Conservation (phyloP, 192 early-diverging fungal species). For the Oehlia diaphana region DNA sequence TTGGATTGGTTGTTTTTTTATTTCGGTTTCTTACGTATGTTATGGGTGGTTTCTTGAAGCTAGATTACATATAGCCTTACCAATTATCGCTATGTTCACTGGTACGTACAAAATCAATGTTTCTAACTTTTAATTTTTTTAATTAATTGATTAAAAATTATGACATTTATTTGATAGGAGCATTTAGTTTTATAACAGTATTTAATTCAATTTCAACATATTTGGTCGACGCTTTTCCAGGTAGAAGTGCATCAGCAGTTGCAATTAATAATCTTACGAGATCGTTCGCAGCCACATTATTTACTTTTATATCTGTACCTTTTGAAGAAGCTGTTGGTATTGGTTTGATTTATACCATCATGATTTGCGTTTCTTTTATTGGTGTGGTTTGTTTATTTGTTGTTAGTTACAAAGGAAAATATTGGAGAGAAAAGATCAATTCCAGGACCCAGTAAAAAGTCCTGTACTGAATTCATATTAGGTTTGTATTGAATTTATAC, state of each 20-base stretch:
- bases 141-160: neutral
- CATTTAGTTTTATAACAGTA: neutral
- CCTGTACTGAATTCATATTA: too few species aligned
- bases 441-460: too few species aligned
- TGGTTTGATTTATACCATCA: neutral
- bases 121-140: neutral
- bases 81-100: neutral
- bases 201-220: neutral
- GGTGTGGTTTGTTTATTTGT: neutral
- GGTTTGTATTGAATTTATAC: too few species aligned
- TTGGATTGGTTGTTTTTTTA: neutral
- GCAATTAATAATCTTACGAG: slow-evolving; percentile 12
- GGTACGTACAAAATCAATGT: neutral
- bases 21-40: neutral
- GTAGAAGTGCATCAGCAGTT: slow-evolving; percentile 1
- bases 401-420: neutral
- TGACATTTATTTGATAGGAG: neutral
- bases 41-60: neutral
- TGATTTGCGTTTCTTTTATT: neutral
- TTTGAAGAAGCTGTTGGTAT: neutral
- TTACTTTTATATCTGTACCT: neutral
- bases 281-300: neutral
- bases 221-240: slow-evolving; percentile 23
- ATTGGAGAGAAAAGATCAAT: neutral
- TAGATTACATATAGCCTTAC: neutral